Percentiles rank a stretch among this genome's conserved stretches.
Evolutionary conservation across 2,329 filamentous ascomycete genomes (phyloP).

Genomic region (Neophaeococcomyces aloes): DNA sequence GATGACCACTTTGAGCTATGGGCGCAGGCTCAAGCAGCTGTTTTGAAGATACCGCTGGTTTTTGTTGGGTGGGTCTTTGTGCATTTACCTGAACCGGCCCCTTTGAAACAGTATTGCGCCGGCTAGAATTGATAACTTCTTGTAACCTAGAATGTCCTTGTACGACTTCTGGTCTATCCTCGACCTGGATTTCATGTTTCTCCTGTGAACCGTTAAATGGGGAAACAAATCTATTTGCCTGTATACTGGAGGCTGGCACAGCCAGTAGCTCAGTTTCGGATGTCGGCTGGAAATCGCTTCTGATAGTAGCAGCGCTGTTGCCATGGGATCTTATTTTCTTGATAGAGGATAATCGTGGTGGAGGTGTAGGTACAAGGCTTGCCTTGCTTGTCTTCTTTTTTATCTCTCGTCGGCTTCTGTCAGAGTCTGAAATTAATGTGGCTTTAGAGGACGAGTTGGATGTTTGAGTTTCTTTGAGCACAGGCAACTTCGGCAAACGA

Average conservation of each 20-base stretch:
- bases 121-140: constrained; percentile 1
- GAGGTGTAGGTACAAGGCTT: constrained; percentile 19
- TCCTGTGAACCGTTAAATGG: not conserved
- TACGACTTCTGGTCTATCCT: not conserved
- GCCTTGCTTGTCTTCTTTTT: constrained; percentile 7
- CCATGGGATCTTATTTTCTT: constrained; percentile 15
- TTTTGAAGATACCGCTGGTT: not conserved
- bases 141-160: constrained; percentile 6
- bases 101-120: not conserved
- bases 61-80: not conserved
- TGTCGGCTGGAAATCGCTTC: not conserved
- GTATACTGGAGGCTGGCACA: not conserved
- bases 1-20: constrained; percentile 46
- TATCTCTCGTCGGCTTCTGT: not conserved
- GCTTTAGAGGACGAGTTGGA: constrained; percentile 11
- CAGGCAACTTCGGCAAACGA: constrained; percentile 16
- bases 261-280: not conserved
- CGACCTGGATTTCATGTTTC: not conserved
- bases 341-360: constrained; percentile 21
- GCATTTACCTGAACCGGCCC: not conserved
- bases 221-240: not conserved
- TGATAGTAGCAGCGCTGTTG: constrained; percentile 12
- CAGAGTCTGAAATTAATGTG: not conserved
- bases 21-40: constrained; percentile 36
- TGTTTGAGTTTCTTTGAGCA: constrained; percentile 5